phyloP scores from a whole-genome alignment of 305 asterid species.

The Fraxinus sp. region DNA sequence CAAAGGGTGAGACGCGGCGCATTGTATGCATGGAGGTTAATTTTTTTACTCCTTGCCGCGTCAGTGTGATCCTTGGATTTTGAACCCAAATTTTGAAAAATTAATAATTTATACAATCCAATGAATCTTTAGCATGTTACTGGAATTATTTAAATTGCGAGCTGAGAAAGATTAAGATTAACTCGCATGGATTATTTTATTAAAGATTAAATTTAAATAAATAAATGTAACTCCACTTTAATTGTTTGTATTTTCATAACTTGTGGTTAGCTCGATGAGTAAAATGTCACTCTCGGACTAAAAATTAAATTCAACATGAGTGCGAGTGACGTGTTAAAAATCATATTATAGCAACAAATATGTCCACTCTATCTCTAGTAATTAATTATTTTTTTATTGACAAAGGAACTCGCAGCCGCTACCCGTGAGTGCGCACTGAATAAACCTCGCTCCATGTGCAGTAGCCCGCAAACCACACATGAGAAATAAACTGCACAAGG shows the following conservation, averaged over 20 bases:
- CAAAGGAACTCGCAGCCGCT: too few species aligned
- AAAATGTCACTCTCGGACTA: neutral
- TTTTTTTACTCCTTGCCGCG: neutral
- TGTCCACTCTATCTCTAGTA: too few species aligned
- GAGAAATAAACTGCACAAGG: too few species aligned
- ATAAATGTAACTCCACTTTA: neutral
- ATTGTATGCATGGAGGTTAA: neutral
- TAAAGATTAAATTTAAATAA: too few species aligned
- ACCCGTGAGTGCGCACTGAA: too few species aligned
- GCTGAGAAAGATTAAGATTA: neutral
- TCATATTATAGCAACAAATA: too few species aligned
- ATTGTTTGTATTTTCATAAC: neutral
- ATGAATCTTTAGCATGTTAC: slow-evolving; percentile 1
- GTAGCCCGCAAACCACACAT: too few species aligned
- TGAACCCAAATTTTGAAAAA: neutral
- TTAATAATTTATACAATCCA: neutral
- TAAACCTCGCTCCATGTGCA: too few species aligned
- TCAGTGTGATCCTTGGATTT: neutral
- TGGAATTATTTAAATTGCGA: neutral
- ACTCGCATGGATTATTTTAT: neutral
- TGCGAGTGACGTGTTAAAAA: neutral
- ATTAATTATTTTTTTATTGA: too few species aligned
- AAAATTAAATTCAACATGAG: neutral
- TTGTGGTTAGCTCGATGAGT: neutral
- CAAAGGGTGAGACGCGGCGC: slow-evolving; percentile 34